Percentiles rank a stretch among this genome's conserved stretches.
These are phyloP conservation scores for Blumeria graminis DNA, from an alignment of 2,329 filamentous ascomycete genomes.

Conservation along the genomic window DNA sequence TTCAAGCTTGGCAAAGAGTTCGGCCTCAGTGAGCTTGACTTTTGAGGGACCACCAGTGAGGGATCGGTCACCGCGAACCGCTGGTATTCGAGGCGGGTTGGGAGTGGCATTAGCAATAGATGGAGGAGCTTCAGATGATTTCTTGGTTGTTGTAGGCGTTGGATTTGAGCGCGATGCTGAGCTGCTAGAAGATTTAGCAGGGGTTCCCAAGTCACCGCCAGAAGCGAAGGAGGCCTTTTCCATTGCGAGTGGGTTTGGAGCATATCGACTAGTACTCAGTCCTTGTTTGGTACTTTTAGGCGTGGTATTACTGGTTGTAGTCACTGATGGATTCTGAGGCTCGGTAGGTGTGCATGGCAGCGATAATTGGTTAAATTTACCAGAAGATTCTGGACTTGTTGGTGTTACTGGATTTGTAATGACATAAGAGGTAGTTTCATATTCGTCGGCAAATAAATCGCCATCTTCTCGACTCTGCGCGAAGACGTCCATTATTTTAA, in stretches of 20 bases:
- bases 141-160: not conserved
- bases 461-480: constrained; percentile 15
- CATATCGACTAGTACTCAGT: not conserved
- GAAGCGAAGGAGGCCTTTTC: not conserved
- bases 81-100: constrained; percentile 12
- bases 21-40: constrained; percentile 38
- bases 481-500: constrained; percentile 13
- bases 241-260: not conserved
- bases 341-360: no score
- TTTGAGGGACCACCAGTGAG: constrained; percentile 26
- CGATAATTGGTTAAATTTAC: no score
- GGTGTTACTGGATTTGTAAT: not conserved
- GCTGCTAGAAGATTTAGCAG: not conserved
- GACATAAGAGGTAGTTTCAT: constrained; percentile 19
- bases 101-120: not conserved
- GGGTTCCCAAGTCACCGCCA: not conserved
- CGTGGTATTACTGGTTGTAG: no score
- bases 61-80: constrained; percentile 29
- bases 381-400: not conserved
- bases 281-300: no score
- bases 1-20: constrained; percentile 35
- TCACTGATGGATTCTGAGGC: no score
- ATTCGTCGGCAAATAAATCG: constrained; percentile 16
- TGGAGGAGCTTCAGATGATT: not conserved
- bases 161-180: not conserved